Percentiles rank a stretch among this genome's conserved stretches.
Conservation (phyloP, 257 asterid species). For the Rehmannia glutinosa region DNA sequence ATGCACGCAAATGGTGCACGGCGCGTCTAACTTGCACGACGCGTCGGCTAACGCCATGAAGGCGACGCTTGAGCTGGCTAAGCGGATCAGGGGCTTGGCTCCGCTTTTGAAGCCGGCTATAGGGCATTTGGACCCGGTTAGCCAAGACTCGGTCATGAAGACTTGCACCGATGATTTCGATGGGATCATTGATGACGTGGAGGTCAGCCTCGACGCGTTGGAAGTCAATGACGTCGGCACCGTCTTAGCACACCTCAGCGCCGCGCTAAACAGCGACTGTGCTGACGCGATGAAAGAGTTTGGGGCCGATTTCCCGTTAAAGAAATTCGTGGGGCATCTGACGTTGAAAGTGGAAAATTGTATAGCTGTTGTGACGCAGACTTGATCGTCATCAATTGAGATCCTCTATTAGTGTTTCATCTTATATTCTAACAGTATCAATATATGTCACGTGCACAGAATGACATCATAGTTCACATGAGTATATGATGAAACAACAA, state of each 20-base stretch:
- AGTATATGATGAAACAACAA: too few species aligned
- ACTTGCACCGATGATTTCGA: constrained; percentile 26
- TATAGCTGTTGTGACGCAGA: constrained; percentile 35
- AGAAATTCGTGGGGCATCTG: constrained; percentile 7
- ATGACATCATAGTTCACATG: too few species aligned
- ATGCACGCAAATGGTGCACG: constrained; percentile 37
- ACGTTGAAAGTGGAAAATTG: constrained; percentile 25
- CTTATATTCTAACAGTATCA: too few species aligned
- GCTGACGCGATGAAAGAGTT: constrained; percentile 26
- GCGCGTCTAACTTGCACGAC: constrained; percentile 26
- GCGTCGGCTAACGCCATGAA: constrained; percentile 37
- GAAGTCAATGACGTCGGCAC: constrained; percentile 27
- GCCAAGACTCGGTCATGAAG: constrained; percentile 2
- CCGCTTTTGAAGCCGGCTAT: constrained; percentile 18
- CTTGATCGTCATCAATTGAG: too few species aligned
- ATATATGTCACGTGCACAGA: too few species aligned
- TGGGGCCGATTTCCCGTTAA: constrained; percentile 19
- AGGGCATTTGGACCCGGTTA: background rate
- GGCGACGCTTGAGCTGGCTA: constrained; percentile 21
- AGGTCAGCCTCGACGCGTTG: constrained; percentile 17
- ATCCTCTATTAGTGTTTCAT: too few species aligned
- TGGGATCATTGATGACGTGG: constrained; percentile 18
- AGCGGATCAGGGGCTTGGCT: background rate
- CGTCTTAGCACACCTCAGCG: constrained; percentile 28
- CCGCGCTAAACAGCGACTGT: constrained; percentile 27